phyloP scores from a whole-genome alignment of 2,329 filamentous ascomycete species.

The Zymoseptoria tritici region DNA sequence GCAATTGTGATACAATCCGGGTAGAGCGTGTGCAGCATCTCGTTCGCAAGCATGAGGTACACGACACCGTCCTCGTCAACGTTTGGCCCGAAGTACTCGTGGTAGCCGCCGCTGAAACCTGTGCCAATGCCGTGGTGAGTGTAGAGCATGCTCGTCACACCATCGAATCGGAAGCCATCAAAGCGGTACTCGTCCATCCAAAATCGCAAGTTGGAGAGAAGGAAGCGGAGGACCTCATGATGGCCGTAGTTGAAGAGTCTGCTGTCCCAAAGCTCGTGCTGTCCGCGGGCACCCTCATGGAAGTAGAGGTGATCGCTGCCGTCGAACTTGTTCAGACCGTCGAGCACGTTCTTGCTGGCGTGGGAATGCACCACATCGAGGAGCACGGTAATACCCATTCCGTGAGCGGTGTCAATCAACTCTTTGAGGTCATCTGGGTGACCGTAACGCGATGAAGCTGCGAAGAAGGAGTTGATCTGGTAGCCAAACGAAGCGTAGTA shows the following conservation, averaged over 20 bases:
- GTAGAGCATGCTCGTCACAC: conserved; percentile 98
- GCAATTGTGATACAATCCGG: conserved; percentile 85
- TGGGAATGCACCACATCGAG: conserved; percentile 97
- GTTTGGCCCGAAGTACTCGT: conserved; percentile 86
- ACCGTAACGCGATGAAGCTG: conserved; percentile 90
- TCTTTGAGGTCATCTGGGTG: conserved; percentile 92
- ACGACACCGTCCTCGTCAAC: conserved; percentile 92
- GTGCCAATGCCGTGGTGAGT: conserved; percentile 93
- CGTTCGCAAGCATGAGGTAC: conserved; percentile 93
- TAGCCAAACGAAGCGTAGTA: conserved; percentile 99
- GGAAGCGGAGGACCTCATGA: conserved; percentile 91
- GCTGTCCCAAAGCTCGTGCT: conserved; percentile 92
- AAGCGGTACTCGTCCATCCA: conserved; percentile 99
- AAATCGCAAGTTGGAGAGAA: conserved; percentile 90
- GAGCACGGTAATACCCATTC: conserved; percentile 81
- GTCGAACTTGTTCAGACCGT: conserved; percentile 94
- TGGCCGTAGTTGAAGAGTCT: conserved; percentile 93
- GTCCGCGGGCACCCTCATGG: conserved; percentile 75
- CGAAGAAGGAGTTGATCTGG: conserved; percentile 98
- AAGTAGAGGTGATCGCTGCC: conserved; percentile 94
- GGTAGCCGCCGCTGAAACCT: conserved; percentile 96
- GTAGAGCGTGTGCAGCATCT: conserved; percentile 87
- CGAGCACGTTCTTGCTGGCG: conserved; percentile 92
- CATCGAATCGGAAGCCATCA: conserved; percentile 95
- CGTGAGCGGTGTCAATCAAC: conserved; percentile 88